Base-by-base conservation (phyloP, 2,329 filamentous ascomycete species). In the Cladophialophora psammophila region DNA sequence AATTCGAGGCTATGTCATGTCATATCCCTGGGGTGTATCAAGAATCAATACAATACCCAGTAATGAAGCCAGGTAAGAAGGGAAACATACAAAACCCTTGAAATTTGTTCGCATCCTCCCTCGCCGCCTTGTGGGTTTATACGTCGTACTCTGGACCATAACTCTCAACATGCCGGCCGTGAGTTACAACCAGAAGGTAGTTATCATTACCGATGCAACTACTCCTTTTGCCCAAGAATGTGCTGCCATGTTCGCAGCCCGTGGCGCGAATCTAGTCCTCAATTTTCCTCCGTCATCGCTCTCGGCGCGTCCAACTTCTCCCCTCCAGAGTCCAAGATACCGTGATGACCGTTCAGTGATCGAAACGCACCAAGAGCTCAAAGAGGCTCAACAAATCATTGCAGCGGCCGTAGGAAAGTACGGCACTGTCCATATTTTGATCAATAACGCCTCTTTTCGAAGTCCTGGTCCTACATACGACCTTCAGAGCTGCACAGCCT, bases 371-470 rank as follows among this genome's bases (percentile, higher is more conserved):
- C 32, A 52, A 13, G n/a, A 61, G 2, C 31, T 53, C 31, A 20
- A 52, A 20, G 45, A 61, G 35, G 45, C 42, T 6, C 40, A 61
- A 18, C 35, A 20, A 9, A 52, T 57, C 35, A n/a, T 64, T 13
- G 42, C 54, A 59, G 62, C 12, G 15, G 62, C 55, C 38, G n/a
- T 64, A 32, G 32, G 53, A 26, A 59, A 50, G 5, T 61, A 56
- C 48, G 42, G 55, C 35, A 59, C 48, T 2, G 55, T 67, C n/a
- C 53, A 67, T 57, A 35, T 45, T 56, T 35, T 67, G 61, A 38
- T 67, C 60, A 54, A 67, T 32, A 67, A 64, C 56, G 60, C 48
- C 5, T 42, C 61, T 5, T 20, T 45, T n/a, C 12, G 18, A 26
- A 35, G 42, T 15, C 45, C 55, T 7, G 32, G 45, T 20, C 31